Conservation (phyloP, 331 rosid genomes). For the Malus hybrid region DNA sequence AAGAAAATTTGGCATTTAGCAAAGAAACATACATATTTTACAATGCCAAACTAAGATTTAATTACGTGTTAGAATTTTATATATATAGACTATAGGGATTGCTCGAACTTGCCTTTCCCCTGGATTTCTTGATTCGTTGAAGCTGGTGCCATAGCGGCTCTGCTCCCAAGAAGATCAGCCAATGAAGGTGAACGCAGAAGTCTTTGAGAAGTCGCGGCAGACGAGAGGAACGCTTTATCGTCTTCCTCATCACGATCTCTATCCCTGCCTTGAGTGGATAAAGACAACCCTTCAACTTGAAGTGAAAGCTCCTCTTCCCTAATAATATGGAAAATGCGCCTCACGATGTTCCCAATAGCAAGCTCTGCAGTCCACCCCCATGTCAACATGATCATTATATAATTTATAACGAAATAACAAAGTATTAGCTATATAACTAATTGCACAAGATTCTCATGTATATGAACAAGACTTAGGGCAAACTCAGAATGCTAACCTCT, state of each 20-base stretch:
- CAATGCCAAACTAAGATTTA: neutral
- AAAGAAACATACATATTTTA: neutral
- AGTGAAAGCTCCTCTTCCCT: constrained; percentile 2
- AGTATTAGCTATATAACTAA: neutral
- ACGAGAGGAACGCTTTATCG: neutral
- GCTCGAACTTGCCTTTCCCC: constrained; percentile 3
- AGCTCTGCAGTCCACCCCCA: neutral
- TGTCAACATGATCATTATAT: neutral
- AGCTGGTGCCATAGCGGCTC: neutral
- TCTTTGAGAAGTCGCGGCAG: neutral
- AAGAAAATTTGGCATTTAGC: neutral
- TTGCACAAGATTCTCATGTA: neutral
- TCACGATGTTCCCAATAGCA: constrained; percentile 13
- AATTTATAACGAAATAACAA: neutral
- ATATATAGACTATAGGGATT: neutral
- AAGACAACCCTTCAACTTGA: neutral
- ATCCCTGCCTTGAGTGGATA: neutral
- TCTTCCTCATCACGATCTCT: constrained; percentile 6
- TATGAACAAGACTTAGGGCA: neutral
- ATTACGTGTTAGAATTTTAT: neutral
- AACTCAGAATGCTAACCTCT: neutral
- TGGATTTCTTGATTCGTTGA: neutral
- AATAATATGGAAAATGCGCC: constrained; percentile 1
- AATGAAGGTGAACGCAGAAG: neutral
- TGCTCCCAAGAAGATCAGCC: neutral